Percentiles rank a stretch among this genome's conserved stretches.
These are phyloP conservation scores for Coriaria nepalensis DNA, from an alignment of 306 rosid species.

Conservation along the genomic window DNA sequence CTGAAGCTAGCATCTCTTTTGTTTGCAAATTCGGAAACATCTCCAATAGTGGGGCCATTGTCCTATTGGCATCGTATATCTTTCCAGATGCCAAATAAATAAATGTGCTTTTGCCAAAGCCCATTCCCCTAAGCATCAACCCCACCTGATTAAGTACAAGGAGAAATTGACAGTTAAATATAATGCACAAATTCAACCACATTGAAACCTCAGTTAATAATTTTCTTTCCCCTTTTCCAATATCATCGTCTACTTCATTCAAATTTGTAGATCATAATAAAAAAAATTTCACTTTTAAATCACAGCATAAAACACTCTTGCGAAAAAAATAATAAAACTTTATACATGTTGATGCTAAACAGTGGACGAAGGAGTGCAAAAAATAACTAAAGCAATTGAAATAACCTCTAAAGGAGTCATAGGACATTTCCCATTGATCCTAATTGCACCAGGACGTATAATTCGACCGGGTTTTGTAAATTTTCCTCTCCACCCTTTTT, in stretches of 20 bases:
- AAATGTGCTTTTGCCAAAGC: constrained; percentile 68
- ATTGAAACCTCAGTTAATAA: no score
- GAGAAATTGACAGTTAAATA: no score
- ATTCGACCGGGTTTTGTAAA: constrained; percentile 93
- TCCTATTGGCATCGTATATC: constrained; percentile 68
- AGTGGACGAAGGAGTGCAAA: not conserved
- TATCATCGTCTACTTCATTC: no score
- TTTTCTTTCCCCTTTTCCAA: no score
- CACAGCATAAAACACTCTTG: no score
- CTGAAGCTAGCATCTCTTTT: constrained; percentile 69
- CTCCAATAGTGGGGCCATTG: constrained; percentile 74
- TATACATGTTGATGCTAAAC: not conserved
- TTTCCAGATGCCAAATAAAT: constrained; percentile 88
- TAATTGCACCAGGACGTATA: constrained; percentile 91
- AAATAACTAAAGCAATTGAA: constrained; percentile 9
- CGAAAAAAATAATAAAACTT: no score
- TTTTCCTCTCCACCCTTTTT: constrained; percentile 96
- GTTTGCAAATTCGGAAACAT: constrained; percentile 91
- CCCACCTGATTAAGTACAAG: constrained; percentile 55
- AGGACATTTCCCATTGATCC: constrained; percentile 96
- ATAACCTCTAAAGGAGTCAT: constrained; percentile 90
- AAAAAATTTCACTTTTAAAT: no score
- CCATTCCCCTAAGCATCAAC: constrained; percentile 96
- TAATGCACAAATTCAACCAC: no score
- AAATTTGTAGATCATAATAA: no score